These are phyloP conservation scores for Sclerotinia minor DNA, from an alignment of 2,329 filamentous ascomycete genomes.

Conservation along the genomic window DNA sequence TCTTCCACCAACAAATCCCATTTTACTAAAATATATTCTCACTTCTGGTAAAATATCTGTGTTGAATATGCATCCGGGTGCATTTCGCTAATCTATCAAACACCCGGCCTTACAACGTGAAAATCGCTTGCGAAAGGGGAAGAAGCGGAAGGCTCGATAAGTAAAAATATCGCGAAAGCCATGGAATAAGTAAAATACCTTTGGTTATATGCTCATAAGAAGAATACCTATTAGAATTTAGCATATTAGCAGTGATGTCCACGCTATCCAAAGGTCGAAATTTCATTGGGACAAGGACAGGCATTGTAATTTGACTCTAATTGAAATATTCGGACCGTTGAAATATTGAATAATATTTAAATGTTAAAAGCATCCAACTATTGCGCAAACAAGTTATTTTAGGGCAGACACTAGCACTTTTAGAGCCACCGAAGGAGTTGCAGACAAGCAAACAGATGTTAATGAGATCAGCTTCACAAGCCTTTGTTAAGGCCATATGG, in stretches of 20 bases:
- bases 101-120: conserved; percentile 46
- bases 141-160: conserved; percentile 40
- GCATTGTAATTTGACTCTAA: not conserved
- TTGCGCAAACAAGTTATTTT: not conserved
- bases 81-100: conserved; percentile 46
- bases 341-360: not conserved
- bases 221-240: not conserved
- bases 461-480: conserved; percentile 26
- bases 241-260: not conserved
- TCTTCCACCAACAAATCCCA: conserved; percentile 34
- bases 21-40: conserved; percentile 42
- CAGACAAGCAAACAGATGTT: conserved; percentile 32
- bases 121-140: conserved; percentile 44
- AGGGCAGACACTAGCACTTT: conserved; percentile 38
- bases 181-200: not conserved
- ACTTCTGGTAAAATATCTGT: conserved; percentile 47
- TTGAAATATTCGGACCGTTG: not conserved
- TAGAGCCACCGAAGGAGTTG: conserved; percentile 32
- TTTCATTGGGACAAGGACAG: too few relatives aligned
- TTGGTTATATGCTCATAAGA: conserved; percentile 21
- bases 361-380: not conserved
- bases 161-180: conserved; percentile 32
- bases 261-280: too few relatives aligned
- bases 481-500: too few relatives aligned
- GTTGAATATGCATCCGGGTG: conserved; percentile 46